A percentile compares a stretch with the other conserved stretches of the same genome.
These are phyloP conservation scores for Elaphomyces granulatus DNA, from an alignment of 495 filamentous ascomycete species.

Conservation along the genomic window DNA sequence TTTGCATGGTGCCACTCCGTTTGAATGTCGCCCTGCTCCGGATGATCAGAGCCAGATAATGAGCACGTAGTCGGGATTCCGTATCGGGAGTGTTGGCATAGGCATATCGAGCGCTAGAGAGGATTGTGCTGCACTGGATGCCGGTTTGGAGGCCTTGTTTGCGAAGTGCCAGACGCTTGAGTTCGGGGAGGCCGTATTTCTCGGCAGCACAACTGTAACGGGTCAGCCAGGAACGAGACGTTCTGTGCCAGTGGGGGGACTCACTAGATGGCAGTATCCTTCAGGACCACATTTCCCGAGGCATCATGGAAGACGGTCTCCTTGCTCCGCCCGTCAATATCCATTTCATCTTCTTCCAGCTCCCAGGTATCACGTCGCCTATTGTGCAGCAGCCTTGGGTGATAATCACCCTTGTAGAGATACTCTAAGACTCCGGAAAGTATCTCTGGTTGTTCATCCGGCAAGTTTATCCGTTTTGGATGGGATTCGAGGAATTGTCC, in stretches of 20 bases:
- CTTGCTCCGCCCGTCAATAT: constrained; percentile 17
- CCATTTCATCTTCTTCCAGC: constrained; percentile 39
- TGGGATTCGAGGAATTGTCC: constrained; percentile 48
- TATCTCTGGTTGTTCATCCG: constrained; percentile 76
- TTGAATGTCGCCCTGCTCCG: constrained; percentile 75
- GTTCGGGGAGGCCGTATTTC: constrained; percentile 62
- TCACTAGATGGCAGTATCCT: constrained; percentile 77
- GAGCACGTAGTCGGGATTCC: constrained; percentile 76
- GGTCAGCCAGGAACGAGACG: constrained; percentile 3
- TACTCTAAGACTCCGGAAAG: constrained; percentile 86
- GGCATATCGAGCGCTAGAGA: constrained; percentile 68
- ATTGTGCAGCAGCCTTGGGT: constrained; percentile 58
- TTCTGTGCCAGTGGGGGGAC: constrained; percentile 2
- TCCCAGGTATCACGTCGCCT: constrained; percentile 54
- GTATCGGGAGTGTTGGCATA: constrained; percentile 80
- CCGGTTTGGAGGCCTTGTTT: constrained; percentile 78
- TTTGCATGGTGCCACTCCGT: constrained; percentile 89
- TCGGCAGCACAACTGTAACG: constrained; percentile 54
- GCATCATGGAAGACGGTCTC: constrained; percentile 57
- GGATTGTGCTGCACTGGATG: constrained; percentile 71
- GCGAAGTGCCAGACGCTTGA: constrained; percentile 67
- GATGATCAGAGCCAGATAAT: constrained; percentile 88
- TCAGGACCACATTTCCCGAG: constrained; percentile 54
- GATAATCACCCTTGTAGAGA: constrained; percentile 92
- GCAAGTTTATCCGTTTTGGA: constrained; percentile 60